Base-by-base conservation (phyloP, 148 eudicot genomes). In the Polygonum aviculare region DNA sequence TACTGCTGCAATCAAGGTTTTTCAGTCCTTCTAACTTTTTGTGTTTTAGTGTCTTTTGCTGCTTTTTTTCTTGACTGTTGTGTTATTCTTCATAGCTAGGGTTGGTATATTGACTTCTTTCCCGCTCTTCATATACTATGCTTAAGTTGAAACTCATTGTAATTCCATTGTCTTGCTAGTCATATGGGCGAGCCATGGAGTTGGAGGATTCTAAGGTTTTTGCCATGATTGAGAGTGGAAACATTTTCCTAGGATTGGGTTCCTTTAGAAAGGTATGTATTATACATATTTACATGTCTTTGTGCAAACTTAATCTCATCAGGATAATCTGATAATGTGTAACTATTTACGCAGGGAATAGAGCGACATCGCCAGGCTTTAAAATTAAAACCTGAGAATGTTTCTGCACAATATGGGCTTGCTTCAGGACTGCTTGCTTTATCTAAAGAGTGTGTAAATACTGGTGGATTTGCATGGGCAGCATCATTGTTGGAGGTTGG, bases 1-100 rank as follows among this genome's bases (percentile, higher is more conserved):
- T 72, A 95, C 99, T 75, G 96, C 97, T 71, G 98, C 98, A 72
- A 87, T 91, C 52, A 95, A 95, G 98, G 99, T 95, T 81, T 15
- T 15, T 72, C 9, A 6, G 67, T 9, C 59, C 52, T 67, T 41
- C 39, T 36, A 36, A 11, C 15, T 36, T 15, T 36, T 67, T 36
- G n/a, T 40, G 33, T n/a, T 18, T 63, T 4, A 12, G 16, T 4
- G 72, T 67, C 9, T 16, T 4, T 67, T 16, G 36, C 21, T 41
- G 16, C 44, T 19, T 15, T 14, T 38, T 2, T 67, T 1, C 72
- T 65, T 36, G n/a, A 67, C 19, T 67, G 16, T 35, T 44, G 38
- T 67, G 44, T 15, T 14, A 5, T 11, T 67, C 6, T 44, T 67
- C 72, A 67, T 67, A 12, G 44, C 38, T 67, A 44, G 44, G n/a